Evolutionary conservation across 192 early-diverging fungal species (phyloP), one percentile per base, ranked within the genome.

Genomic region (Rhizophlyctis rosea): DNA sequence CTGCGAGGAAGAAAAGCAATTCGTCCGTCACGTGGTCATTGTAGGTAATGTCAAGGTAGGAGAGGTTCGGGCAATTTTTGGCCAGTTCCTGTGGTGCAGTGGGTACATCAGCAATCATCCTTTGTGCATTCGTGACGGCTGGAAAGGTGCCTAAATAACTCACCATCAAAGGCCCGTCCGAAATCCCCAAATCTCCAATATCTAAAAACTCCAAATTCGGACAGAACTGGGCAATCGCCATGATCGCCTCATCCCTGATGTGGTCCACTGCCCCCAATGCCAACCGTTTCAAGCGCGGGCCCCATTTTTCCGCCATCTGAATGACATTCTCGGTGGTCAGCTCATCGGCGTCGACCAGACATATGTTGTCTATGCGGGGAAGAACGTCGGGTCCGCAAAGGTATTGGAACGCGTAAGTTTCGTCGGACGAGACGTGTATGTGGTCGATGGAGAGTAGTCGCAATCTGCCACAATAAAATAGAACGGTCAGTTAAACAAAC

Each of bases 191-290:
- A 54, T 54, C 53, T 18, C 53, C 53, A 28, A 54, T n/a, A 29
- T 54, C 53, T 18, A 54, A 28, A 29, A 27, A 28, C 28, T 54
- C 53, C n/a, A 54, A 3, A 29, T 54, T 54, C 24, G 53, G 53
- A 54, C 53, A 54, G 18, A 18, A 24, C 0, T 54, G 18, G 23
- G 53, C 53, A 3, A 54, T 18, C 21, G 53, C 53, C 21, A 24
- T 18, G 23, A 54, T 54, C 18, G 53, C 53, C n/a, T 21, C 21
- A 29, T 54, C 53, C 24, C 53, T 29, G 3, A 54, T 29, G 24
- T 29, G 28, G 18, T 29, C 53, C 30, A 54, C 53, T 27, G 53
- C 53, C 2, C 53, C 53, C 28, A 54, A 54, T 18, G 24, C 23
- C 28, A 54, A 29, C 3, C 23, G 24, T n/a, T 29, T 21, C 28